Evolutionary conservation across 495 filamentous ascomycete species (phyloP), one percentile per base, ranked within the genome.

Genomic region (Daldinia loculata): DNA sequence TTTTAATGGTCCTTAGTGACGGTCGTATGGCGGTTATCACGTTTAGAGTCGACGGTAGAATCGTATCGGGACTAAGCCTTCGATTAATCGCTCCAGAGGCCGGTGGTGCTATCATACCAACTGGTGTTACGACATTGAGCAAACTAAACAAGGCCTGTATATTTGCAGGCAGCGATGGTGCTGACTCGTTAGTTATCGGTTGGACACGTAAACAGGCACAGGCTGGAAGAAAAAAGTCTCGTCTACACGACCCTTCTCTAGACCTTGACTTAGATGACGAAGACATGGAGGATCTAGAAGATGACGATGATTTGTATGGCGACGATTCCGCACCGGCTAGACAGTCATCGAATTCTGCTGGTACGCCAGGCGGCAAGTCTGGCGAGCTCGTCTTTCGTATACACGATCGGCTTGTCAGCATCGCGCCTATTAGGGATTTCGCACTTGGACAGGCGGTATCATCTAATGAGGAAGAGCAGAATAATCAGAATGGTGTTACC

Each of bases 41-140:
- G 38, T 97, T 99, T 81, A 90, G 88, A 63, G 86, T 97, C 56
- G 94, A 97, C 77, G 95, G 95, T n/a, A 86, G 95, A 50, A 95
- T 93, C 8, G 93, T 99, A 26, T 97, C 94, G 39, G 93, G 94
- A 6, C 83, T 98, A 32, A 87, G 85, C 5, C 77, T 99, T 52
- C 87, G 87, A 55, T 79, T 86, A 15, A 78, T 97, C 36, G 77
- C 84, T 15, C 70, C 79, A 50, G 86, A 91, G 43, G 75, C 85
- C 1, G 91, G 91, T 22, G 90, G 89, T 2, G 69, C 78, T 52
- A 64, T 92, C 12, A 78, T 96, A 64, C 84, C 84, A 27, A 86
- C 87, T 34, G 81, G 85, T 29, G 87, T 90, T n/a, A 90, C 92
- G 4, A 92, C 90, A 50, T 84, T 92, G 1, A 85, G 88, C 32